Evolutionary conservation across 306 rosid genomes (phyloP).

Genomic region (Medicago lupulina): DNA sequence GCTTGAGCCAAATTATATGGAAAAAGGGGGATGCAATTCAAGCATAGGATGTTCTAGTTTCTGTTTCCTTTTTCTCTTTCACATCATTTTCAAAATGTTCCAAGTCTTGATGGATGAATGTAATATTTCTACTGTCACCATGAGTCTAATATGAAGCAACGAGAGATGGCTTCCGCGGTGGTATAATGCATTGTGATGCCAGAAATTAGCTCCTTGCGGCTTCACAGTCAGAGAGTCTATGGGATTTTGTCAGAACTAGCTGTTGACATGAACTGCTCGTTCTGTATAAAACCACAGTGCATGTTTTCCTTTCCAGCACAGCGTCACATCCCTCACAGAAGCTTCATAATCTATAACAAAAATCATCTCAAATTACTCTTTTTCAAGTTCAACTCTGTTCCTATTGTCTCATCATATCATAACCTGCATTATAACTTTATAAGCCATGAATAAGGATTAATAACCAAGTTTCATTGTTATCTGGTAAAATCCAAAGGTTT

Average conservation of each 20-base stretch:
- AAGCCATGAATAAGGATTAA: not conserved
- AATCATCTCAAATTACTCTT: not conserved
- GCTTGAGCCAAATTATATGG: too few species aligned
- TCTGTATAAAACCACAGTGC: conserved; percentile 15
- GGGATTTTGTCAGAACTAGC: conserved; percentile 2
- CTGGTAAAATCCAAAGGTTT: conserved; percentile 10
- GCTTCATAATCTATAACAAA: not conserved
- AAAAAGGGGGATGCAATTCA: too few species aligned
- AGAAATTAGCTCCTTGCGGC: too few species aligned
- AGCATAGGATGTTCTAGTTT: too few species aligned
- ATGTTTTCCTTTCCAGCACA: conserved; percentile 16
- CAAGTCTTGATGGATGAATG: too few species aligned
- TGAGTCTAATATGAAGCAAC: too few species aligned
- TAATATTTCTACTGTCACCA: too few species aligned
- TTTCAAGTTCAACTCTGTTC: conserved; percentile 17
- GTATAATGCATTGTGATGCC: too few species aligned
- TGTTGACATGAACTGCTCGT: not conserved
- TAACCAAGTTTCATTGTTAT: conserved; percentile 5
- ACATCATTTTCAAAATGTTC: too few species aligned
- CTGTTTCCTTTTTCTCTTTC: too few species aligned
- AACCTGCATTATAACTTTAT: conserved; percentile 9
- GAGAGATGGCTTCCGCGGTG: too few species aligned
- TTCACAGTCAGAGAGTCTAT: not conserved
- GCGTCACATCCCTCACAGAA: not conserved
- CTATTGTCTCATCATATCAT: conserved; percentile 14